These are phyloP conservation scores for Aspergillus amoenus DNA, from an alignment of 2,329 filamentous ascomycete species.

Conservation along the genomic window DNA sequence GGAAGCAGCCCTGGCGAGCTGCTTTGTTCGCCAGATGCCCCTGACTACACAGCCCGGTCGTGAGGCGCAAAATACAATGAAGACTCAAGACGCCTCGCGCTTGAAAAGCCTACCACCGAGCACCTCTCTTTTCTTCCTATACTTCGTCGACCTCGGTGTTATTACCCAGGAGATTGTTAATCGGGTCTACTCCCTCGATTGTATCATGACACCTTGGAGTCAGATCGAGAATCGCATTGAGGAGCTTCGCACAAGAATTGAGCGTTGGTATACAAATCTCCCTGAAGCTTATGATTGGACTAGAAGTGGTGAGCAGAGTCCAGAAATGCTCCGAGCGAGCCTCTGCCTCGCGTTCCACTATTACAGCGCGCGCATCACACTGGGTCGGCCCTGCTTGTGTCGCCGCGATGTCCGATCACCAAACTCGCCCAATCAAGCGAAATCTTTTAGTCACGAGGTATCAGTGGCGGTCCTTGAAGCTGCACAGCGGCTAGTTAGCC, in stretches of 20 bases:
- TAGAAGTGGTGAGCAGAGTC: slow-evolving; percentile 28
- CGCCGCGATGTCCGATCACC: slow-evolving; percentile 38
- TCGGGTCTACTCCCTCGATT: slow-evolving; percentile 42
- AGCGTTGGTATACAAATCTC: slow-evolving; percentile 39
- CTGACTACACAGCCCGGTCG: slow-evolving; percentile 30
- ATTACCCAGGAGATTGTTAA: slow-evolving; percentile 44
- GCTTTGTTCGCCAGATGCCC: slow-evolving; percentile 31
- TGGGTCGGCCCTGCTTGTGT: slow-evolving; percentile 49
- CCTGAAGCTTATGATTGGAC: slow-evolving; percentile 39
- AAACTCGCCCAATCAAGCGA: slow-evolving; percentile 19
- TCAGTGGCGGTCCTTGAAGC: slow-evolving; percentile 41
- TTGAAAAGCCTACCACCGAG: slow-evolving; percentile 36
- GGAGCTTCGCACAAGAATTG: slow-evolving; percentile 38
- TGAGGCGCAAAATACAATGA: slow-evolving; percentile 22
- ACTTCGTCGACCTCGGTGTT: slow-evolving; percentile 40
- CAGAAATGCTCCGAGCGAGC: slow-evolving; percentile 37
- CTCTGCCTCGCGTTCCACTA: slow-evolving; percentile 45
- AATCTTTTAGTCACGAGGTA: slow-evolving; percentile 41
- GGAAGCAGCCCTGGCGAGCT: slow-evolving; percentile 32
- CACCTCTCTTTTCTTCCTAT: slow-evolving; percentile 38
- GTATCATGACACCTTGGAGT: slow-evolving; percentile 39
- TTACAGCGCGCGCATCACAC: slow-evolving; percentile 45
- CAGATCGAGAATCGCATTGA: slow-evolving; percentile 43
- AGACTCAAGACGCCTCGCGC: slow-evolving; percentile 32
- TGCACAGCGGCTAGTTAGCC: slow-evolving; percentile 37